Evolutionary conservation across 495 filamentous ascomycete genomes (phyloP), one percentile per base, ranked within the genome.

Genomic region (Extremus antarcticus): DNA sequence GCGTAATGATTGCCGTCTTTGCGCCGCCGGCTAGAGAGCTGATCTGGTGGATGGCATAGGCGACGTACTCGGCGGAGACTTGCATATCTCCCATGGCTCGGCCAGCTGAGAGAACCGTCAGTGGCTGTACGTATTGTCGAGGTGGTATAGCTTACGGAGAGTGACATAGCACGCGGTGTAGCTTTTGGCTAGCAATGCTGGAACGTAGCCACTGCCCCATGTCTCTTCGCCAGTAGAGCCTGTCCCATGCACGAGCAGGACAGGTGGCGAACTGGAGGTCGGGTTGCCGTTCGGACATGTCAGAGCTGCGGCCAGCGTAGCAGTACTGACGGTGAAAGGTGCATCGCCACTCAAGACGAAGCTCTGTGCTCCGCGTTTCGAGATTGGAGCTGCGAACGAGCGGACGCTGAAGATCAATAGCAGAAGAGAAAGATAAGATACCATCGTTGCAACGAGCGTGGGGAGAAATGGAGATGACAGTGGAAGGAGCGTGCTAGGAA

Each of bases 1-100:
- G 77, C 13, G 66, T 63, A 10, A 78, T 65, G 13, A 61, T 45
- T 7, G 58, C 53, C 13, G 58, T 57, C 32, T 25, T 15, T 32
- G 52, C 15, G 22, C 60, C 60, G 13, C 43, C 48, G 41, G 56
- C 16, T 17, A 63, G 53, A 47, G 40, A 40, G 40, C 50, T 55
- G 48, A 56, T 53, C 29, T 59, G 60, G 41, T 59, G 55, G 11
- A 63, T 22, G 56, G 25, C 38, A 55, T 47, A 50, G n/a, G 25
- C 40, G 3, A 56, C 55, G 38, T 57, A 57, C 40, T 57, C 55
- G 24, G 55, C 25, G 24, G 32, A 51, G 39, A 57, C 35, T 47
- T 61, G 58, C 58, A 61, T 61, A 32, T 61, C 54, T n/a, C 58
- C 58, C 48, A 61, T 53, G 9, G 58, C 53, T 16, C 58, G 58